Conservation (phyloP, 2,329 filamentous ascomycete species). For the Diaporthe sp. region DNA sequence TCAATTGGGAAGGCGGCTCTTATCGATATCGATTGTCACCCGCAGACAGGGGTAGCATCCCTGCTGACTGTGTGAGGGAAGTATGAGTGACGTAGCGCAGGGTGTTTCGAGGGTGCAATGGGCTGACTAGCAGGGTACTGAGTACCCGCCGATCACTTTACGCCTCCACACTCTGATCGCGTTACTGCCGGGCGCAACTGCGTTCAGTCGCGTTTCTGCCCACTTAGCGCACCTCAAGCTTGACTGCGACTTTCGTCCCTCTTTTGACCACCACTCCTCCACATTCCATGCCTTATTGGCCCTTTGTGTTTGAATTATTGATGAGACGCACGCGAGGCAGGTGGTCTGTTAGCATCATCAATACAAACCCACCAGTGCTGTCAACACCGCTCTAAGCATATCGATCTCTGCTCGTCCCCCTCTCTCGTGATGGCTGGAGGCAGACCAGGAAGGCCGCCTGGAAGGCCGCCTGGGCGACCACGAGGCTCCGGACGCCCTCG, state of each 20-base stretch:
- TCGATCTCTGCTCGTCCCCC: background rate
- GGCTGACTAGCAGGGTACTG: conserved; percentile 14
- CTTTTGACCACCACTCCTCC: background rate
- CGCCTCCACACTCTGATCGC: conserved; percentile 20
- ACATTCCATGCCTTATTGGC: background rate
- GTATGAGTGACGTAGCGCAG: conserved; percentile 9
- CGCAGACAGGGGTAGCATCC: background rate
- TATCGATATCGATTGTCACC: conserved; percentile 14
- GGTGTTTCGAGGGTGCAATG: conserved; percentile 2
- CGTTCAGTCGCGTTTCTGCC: conserved; percentile 9
- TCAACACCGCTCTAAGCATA: background rate
- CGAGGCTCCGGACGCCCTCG: conserved; percentile 29
- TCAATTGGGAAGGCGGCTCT: background rate
- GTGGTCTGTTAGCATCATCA: background rate
- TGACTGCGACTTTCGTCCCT: background rate
- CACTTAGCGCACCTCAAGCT: background rate
- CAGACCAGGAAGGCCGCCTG: conserved; percentile 39
- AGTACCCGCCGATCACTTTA: conserved; percentile 22
- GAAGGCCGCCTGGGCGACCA: conserved; percentile 24
- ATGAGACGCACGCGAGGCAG: background rate
- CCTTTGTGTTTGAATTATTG: background rate
- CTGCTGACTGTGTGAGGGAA: background rate
- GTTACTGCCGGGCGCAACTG: background rate
- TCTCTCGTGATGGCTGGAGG: conserved; percentile 20
- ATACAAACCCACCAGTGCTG: background rate